phyloP scores from a whole-genome alignment of 352 stramenopile species.

The Phytophthora pinifolia region DNA sequence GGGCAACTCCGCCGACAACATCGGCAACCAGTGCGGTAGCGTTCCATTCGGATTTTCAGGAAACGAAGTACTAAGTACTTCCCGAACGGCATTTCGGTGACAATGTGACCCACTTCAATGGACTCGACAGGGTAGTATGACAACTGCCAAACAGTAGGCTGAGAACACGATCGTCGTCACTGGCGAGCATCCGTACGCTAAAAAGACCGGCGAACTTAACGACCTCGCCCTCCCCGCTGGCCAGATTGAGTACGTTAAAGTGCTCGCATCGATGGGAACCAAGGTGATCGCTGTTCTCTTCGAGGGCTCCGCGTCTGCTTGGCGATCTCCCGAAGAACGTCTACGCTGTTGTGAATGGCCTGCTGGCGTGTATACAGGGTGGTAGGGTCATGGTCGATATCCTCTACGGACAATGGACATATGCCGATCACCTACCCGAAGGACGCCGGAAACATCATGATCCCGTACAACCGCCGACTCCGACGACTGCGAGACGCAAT shows the following conservation, averaged over 20 bases:
- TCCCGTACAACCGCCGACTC: constrained; percentile 47
- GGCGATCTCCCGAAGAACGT: constrained; percentile 38
- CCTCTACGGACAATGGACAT: constrained; percentile 58
- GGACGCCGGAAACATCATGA: constrained; percentile 40
- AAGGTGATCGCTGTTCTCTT: constrained; percentile 74
- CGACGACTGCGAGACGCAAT: too few relatives aligned
- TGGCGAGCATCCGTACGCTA: constrained; percentile 68
- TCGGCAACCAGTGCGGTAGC: too few relatives aligned
- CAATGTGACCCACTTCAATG: constrained; percentile 46
- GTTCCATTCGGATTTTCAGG: constrained; percentile 40
- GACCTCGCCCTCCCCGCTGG: constrained; percentile 46
- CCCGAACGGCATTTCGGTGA: constrained; percentile 42
- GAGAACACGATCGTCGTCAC: constrained; percentile 64
- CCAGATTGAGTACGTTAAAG: constrained; percentile 69
- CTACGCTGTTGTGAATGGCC: constrained; percentile 63
- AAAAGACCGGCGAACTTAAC: constrained; percentile 61
- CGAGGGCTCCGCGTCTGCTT: constrained; percentile 63
- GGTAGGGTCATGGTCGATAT: constrained; percentile 78
- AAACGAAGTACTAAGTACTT: constrained; percentile 42
- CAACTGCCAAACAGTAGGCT: constrained; percentile 39
- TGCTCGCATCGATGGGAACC: constrained; percentile 49
- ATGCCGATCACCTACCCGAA: constrained; percentile 75
- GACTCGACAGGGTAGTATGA: constrained; percentile 33
- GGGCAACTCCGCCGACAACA: too few relatives aligned
- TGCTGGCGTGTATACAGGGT: constrained; percentile 61